Percentiles rank a stretch among this genome's conserved stretches.
phyloP scores from a whole-genome alignment of 1,284 basidiomycete genomes.

The Flammula alnicola region DNA sequence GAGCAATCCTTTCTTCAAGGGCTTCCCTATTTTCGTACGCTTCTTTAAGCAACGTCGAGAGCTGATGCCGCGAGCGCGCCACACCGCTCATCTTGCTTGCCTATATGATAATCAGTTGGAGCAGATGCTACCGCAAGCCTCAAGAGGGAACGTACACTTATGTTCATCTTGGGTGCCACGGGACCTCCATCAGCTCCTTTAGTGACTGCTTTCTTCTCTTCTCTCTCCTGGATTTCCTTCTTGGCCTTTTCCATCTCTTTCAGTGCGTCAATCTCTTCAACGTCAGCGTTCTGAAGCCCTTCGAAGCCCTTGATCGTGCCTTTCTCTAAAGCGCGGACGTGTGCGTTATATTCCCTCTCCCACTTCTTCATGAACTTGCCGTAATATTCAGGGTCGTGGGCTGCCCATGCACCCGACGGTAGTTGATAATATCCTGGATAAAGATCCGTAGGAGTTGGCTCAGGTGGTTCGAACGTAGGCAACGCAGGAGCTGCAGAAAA shows the following conservation, averaged over 20 bases:
- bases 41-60: conserved; percentile 75
- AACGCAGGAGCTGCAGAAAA: conserved; percentile 73
- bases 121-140: not conserved
- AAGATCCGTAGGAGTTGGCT: conserved; percentile 74
- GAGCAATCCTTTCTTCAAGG: conserved; percentile 79
- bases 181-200: conserved; percentile 55
- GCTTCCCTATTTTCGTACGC: conserved; percentile 80
- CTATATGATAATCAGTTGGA: conserved; percentile 35
- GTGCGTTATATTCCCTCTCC: conserved; percentile 69
- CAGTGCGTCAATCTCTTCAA: conserved; percentile 68
- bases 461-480: conserved; percentile 74
- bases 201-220: conserved; percentile 75
- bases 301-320: conserved; percentile 69
- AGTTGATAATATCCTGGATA: conserved; percentile 91
- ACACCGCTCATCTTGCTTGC: conserved; percentile 71
- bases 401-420: conserved; percentile 80
- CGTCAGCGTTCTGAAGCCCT: conserved; percentile 53
- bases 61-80: conserved; percentile 74
- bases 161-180: conserved; percentile 73
- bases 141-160: conserved; percentile 52
- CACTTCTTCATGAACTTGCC: conserved; percentile 72
- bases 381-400: conserved; percentile 81
- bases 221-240: conserved; percentile 68
- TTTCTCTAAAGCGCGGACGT: conserved; percentile 74
- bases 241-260: conserved; percentile 78